These are phyloP conservation scores for Myochromella boudieri DNA, from an alignment of 768 basidiomycete species.

Conservation along the genomic window DNA sequence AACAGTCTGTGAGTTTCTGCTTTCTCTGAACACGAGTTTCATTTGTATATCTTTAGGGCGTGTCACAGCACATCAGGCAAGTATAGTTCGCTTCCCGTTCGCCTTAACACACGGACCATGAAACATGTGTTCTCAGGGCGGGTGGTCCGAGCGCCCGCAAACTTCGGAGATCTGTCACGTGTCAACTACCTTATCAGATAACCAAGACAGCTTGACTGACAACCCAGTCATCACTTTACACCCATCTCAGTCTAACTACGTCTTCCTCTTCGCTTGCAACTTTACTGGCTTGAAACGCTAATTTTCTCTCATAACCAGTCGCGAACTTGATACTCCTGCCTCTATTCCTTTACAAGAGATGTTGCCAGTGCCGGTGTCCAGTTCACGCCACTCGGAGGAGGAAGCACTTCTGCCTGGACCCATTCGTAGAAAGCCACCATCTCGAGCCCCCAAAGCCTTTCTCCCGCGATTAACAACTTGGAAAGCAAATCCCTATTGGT, in stretches of 20 bases:
- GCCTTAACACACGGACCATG: too few species aligned
- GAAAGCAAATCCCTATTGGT: conserved; percentile 48
- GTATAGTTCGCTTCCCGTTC: too few species aligned
- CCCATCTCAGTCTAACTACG: conserved; percentile 2
- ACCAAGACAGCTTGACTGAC: too few species aligned
- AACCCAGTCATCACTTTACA: too few species aligned
- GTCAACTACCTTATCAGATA: conserved; percentile 17
- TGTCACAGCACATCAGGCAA: too few species aligned
- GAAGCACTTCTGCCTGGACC: conserved; percentile 19
- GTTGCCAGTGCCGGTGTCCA: neutral
- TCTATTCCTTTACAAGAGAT: conserved; percentile 10
- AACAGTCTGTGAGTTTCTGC: too few species aligned
- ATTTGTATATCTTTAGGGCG: too few species aligned
- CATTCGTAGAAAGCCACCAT: conserved; percentile 9
- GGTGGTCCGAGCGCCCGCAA: conserved; percentile 1
- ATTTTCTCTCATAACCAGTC: neutral
- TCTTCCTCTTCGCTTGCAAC: too few species aligned
- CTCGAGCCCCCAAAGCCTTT: conserved; percentile 10
- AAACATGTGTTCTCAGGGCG: too few species aligned
- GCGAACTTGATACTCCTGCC: conserved; percentile 2
- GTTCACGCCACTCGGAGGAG: conserved; percentile 7
- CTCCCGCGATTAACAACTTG: conserved; percentile 22
- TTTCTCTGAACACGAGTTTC: too few species aligned
- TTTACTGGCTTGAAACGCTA: too few species aligned
- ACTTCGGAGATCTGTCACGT: neutral